phyloP scores from a whole-genome alignment of 129 eudicot genomes.

The Flaveria robusta region DNA sequence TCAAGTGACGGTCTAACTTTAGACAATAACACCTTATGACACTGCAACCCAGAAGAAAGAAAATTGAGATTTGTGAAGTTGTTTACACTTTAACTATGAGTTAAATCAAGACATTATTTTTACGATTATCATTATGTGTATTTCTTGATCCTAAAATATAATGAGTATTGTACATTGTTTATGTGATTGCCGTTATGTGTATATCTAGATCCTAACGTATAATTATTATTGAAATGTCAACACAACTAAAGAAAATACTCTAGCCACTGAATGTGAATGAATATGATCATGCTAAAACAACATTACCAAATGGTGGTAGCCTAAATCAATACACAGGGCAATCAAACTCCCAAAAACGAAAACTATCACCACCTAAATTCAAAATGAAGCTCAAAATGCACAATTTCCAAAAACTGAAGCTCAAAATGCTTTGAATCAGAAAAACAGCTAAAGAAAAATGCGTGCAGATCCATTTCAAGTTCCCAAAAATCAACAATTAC shows the following conservation, averaged over 20 bases:
- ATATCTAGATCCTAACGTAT: neutral
- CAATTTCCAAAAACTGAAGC: neutral
- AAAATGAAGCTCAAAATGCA: no score
- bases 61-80: neutral
- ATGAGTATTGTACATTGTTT: neutral
- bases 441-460: neutral
- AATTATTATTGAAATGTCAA: no score
- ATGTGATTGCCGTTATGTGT: neutral
- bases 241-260: no score
- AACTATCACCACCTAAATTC: neutral
- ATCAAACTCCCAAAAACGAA: neutral
- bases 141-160: no score
- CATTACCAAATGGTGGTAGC: neutral
- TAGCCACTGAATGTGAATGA: neutral
- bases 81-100: neutral
- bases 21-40: neutral
- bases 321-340: neutral
- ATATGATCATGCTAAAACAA: neutral
- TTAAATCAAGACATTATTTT: neutral
- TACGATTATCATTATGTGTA: no score
- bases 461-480: neutral
- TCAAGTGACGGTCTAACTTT: neutral
- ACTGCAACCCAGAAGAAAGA: neutral
- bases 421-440: slow-evolving; percentile 1
- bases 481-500: neutral